Conservation (phyloP, 106 monocot genomes). For the Narthecium ossifragum region DNA sequence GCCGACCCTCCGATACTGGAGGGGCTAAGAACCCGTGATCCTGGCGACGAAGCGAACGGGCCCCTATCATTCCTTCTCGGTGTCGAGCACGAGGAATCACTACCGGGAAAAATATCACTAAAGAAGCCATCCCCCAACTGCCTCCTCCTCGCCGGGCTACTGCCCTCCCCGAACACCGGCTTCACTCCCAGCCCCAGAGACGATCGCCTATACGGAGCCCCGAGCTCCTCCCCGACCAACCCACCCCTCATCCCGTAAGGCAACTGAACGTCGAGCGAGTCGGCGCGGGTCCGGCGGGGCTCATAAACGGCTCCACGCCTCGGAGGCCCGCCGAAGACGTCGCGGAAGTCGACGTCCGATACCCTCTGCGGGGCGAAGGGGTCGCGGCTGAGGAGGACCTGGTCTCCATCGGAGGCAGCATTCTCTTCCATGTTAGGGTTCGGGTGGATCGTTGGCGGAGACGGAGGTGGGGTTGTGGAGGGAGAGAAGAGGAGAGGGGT, state of each 20-base stretch:
- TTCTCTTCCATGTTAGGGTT: too few species aligned
- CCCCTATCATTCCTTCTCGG: slow-evolving; percentile 36
- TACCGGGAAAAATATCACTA: slow-evolving; percentile 46
- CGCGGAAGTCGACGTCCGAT: slow-evolving; percentile 41
- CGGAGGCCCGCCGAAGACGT: slow-evolving; percentile 74
- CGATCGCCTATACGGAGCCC: slow-evolving; percentile 2
- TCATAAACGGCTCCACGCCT: slow-evolving; percentile 23
- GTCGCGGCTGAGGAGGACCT: not conserved
- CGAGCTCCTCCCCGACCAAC: not conserved
- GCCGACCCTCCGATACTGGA: not conserved
- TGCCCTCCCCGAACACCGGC: slow-evolving; percentile 53
- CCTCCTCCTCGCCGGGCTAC: slow-evolving; percentile 27
- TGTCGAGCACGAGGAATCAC: slow-evolving; percentile 29
- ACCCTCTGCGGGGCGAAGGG: not conserved
- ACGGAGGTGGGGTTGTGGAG: too few species aligned
- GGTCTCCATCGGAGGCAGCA: too few species aligned
- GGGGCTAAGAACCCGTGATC: slow-evolving; percentile 49
- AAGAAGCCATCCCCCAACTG: slow-evolving; percentile 48
- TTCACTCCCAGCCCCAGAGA: slow-evolving; percentile 31
- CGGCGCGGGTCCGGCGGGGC: slow-evolving; percentile 16
- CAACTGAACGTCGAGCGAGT: slow-evolving; percentile 19
- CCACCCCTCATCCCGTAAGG: not conserved
- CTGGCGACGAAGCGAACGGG: slow-evolving; percentile 18
- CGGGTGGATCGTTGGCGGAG: too few species aligned
- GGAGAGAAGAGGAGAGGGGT: too few species aligned